Evolutionary conservation across 352 stramenopile species (phyloP).

Genomic region (Blastocystis sp.): DNA sequence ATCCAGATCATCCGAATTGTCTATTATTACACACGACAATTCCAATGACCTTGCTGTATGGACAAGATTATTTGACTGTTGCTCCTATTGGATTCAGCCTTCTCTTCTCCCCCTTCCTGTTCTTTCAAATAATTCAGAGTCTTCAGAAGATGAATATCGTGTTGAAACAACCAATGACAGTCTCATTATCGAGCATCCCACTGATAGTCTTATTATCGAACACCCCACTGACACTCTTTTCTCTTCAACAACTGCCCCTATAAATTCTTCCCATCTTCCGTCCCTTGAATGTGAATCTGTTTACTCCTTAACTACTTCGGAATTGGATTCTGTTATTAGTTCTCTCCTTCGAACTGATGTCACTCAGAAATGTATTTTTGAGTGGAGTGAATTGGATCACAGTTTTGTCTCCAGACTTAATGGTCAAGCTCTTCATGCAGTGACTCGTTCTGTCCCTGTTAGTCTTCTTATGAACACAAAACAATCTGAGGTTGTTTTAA

Average conservation of each 20-base stretch:
- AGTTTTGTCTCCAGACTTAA: not conserved
- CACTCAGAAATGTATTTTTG: not conserved
- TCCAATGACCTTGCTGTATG: not conserved
- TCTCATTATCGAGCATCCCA: not conserved
- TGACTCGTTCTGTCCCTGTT: no score
- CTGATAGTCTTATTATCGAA: not conserved
- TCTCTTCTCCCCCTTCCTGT: not conserved
- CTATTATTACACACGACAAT: not conserved
- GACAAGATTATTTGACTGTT: not conserved
- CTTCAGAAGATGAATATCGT: not conserved
- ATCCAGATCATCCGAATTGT: not conserved
- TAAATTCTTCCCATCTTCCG: not conserved
- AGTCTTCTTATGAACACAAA: not conserved
- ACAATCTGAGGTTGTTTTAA: not conserved
- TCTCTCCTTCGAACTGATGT: not conserved
- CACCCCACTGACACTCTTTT: not conserved
- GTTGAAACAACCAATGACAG: not conserved
- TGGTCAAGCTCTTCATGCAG: no score
- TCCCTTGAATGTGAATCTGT: not conserved
- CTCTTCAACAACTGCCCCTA: no score
- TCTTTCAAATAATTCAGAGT: not conserved
- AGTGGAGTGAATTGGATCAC: not conserved
- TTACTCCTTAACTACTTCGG: not conserved
- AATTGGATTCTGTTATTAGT: not conserved
- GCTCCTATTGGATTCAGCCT: not conserved